These are phyloP conservation scores for Aspergillus terreus DNA, from an alignment of 2,329 filamentous ascomycete species.

Conservation along the genomic window DNA sequence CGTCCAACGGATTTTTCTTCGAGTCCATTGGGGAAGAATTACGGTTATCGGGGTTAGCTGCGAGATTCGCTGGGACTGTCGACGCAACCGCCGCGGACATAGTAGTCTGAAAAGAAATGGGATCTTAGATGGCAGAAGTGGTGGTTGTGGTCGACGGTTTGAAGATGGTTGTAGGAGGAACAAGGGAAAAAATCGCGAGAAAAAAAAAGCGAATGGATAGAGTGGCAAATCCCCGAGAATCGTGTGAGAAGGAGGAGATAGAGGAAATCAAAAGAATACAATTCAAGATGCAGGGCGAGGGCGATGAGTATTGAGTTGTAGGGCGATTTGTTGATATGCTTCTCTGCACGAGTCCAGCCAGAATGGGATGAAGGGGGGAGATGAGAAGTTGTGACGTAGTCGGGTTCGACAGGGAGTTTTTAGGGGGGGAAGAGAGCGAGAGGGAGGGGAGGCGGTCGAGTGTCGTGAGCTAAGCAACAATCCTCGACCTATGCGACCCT, in stretches of 20 bases:
- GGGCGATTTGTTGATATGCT: conserved; percentile 9
- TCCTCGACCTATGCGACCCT: conserved; percentile 20
- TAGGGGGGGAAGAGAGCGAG: conserved; percentile 24
- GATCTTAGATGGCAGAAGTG: conserved; percentile 11
- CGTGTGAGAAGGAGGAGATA: background rate
- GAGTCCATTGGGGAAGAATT: conserved; percentile 43
- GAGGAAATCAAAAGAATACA: background rate
- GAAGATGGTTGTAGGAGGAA: conserved; percentile 14
- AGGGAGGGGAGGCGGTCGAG: conserved; percentile 23
- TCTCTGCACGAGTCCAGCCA: conserved; percentile 9
- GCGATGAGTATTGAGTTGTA: background rate
- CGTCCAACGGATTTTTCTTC: conserved; percentile 36
- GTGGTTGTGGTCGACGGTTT: conserved; percentile 10
- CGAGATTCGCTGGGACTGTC: conserved; percentile 29
- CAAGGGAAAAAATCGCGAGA: conserved; percentile 18
- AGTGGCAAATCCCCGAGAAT: conserved; percentile 9
- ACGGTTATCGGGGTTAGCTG: conserved; percentile 24
- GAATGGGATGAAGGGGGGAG: conserved; percentile 19
- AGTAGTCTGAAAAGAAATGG: conserved; percentile 13
- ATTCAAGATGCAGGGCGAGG: conserved; percentile 1
- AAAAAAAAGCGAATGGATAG: conserved; percentile 8
- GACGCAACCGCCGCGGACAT: conserved; percentile 42
- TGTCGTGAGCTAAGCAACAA: conserved; percentile 17
- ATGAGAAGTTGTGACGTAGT: conserved; percentile 37
- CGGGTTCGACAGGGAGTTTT: conserved; percentile 30